phyloP scores from a whole-genome alignment of 2,329 filamentous ascomycete genomes.

The Sporothrix globosa region DNA sequence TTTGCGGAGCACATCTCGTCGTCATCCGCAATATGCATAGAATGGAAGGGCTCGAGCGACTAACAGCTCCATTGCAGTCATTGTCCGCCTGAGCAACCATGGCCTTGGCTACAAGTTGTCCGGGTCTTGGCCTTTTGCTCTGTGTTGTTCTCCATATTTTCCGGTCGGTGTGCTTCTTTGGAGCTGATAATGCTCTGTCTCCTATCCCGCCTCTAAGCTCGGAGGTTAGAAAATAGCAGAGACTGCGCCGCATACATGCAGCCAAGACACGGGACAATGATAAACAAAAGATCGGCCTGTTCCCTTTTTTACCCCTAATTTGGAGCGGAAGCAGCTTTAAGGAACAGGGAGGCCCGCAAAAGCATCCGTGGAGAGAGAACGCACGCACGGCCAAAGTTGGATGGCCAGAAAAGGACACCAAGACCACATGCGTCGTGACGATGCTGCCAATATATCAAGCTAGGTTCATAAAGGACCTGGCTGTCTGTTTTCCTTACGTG shows the following conservation, averaged over 20 bases:
- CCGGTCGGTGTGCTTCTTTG: background rate
- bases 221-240: background rate
- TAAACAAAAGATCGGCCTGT: slow-evolving; percentile 13
- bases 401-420: background rate
- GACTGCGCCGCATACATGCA: slow-evolving; percentile 8
- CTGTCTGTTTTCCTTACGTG: background rate
- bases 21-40: slow-evolving; percentile 9
- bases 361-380: background rate
- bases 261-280: slow-evolving; percentile 17
- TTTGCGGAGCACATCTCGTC: background rate
- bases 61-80: background rate
- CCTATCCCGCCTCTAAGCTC: background rate
- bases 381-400: background rate
- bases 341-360: background rate
- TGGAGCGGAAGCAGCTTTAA: slow-evolving; percentile 9
- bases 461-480: background rate
- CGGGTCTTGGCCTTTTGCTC: background rate
- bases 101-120: background rate
- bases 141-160: background rate
- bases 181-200: background rate
- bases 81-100: slow-evolving; percentile 15
- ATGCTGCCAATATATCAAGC: slow-evolving; percentile 7
- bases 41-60: background rate
- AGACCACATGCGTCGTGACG: background rate
- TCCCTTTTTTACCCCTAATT: background rate